phyloP scores from a whole-genome alignment of 441 rosid genomes.

The Syzygium syzygioides region DNA sequence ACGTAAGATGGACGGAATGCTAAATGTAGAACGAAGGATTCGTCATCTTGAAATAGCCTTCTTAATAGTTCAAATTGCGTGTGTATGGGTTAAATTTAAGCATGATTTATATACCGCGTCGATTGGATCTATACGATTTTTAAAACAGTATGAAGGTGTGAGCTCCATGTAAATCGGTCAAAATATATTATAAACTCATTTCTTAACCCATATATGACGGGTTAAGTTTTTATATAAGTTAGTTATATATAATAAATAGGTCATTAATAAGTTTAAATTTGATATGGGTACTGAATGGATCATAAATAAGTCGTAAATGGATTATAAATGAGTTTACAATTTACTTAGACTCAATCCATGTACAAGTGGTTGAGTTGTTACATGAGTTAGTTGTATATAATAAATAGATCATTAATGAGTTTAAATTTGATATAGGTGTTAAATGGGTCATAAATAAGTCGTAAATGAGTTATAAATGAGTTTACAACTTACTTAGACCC shows the following conservation, averaged over 20 bases:
- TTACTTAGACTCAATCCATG: too few species aligned
- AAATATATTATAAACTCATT: not conserved
- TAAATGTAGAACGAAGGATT: not conserved
- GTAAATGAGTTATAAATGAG: too few species aligned
- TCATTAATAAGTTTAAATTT: not conserved
- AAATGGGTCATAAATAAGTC: too few species aligned
- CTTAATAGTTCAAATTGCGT: too few species aligned
- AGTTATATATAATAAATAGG: not conserved
- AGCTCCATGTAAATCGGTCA: not conserved
- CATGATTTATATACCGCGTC: fast-evolving
- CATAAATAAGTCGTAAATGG: too few species aligned
- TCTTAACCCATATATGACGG: not conserved
- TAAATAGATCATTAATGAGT: too few species aligned
- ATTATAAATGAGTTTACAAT: too few species aligned
- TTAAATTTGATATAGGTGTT: too few species aligned
- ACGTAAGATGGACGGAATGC: not conserved
- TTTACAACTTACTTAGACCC: too few species aligned
- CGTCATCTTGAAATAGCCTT: not conserved
- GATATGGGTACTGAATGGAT: too few species aligned
- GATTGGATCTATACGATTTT: not conserved
- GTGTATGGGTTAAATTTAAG: not conserved
- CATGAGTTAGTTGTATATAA: too few species aligned
- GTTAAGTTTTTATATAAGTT: not conserved
- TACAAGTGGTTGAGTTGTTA: too few species aligned
- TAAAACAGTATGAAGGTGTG: fast-evolving